Percentiles rank a stretch among this genome's conserved stretches.
phyloP scores from a whole-genome alignment of 2,329 filamentous ascomycete species.

The Colletotrichum costaricense region DNA sequence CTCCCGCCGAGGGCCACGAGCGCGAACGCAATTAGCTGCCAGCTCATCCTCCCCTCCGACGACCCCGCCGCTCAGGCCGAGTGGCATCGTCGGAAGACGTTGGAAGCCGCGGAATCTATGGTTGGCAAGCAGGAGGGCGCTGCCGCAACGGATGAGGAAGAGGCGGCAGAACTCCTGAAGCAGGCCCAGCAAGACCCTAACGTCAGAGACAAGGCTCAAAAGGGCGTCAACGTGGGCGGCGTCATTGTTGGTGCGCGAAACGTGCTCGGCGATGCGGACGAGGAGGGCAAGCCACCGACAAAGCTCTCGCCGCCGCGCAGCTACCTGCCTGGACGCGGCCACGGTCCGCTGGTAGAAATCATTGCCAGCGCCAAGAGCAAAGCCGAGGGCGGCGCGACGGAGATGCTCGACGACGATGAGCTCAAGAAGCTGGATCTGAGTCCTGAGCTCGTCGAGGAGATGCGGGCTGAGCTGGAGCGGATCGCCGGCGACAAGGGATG shows the following conservation, averaged over 20 bases:
- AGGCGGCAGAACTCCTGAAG: conserved; percentile 10
- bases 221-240: conserved; percentile 60
- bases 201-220: conserved; percentile 36
- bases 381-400: conserved; percentile 70
- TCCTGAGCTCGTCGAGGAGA: conserved; percentile 73
- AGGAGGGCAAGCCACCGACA: conserved; percentile 59
- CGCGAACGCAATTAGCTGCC: conserved; percentile 82
- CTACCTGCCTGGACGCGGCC: conserved; percentile 45
- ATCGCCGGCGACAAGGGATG: conserved; percentile 79
- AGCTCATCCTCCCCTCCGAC: conserved; percentile 71
- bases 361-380: conserved; percentile 58
- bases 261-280: conserved; percentile 57
- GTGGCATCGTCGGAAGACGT: conserved; percentile 48
- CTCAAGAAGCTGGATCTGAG: conserved; percentile 76
- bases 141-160: conserved; percentile 6
- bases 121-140: conserved; percentile 36
- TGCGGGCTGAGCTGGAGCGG: conserved; percentile 76
- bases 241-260: conserved; percentile 63
- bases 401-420: conserved; percentile 72
- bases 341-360: conserved; percentile 48
- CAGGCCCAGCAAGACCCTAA: conserved; percentile 8
- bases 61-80: conserved; percentile 49
- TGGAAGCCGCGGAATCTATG: conserved; percentile 52
- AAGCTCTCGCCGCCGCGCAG: conserved; percentile 58
- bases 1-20: conserved; percentile 81